A percentile compares a stretch with the other conserved stretches of the same genome.
These are phyloP conservation scores for Glycine latifolia DNA, from an alignment of 306 rosid species.

Conservation along the genomic window DNA sequence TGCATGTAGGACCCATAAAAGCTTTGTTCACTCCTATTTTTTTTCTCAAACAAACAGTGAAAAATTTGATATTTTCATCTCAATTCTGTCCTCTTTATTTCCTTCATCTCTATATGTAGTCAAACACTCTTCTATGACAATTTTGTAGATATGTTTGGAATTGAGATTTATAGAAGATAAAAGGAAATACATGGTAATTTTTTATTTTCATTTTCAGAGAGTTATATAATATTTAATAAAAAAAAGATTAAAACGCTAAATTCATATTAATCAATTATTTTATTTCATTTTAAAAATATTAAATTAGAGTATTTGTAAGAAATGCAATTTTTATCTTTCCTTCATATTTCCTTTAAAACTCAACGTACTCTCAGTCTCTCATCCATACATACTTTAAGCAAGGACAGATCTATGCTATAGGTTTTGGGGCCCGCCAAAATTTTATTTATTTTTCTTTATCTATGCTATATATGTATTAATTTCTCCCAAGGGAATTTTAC, in stretches of 20 bases:
- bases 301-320: background rate
- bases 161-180: no score
- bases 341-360: background rate
- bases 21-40: no score
- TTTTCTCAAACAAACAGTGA: no score
- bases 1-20: no score
- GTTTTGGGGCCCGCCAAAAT: background rate
- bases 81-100: no score
- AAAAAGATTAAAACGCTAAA: background rate
- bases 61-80: no score
- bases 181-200: no score
- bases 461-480: background rate
- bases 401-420: background rate
- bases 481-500: background rate
- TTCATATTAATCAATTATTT: background rate
- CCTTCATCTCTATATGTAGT: no score
- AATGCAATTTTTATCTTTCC: background rate
- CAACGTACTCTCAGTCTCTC: background rate
- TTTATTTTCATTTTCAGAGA: no score
- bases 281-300: background rate
- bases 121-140: no score
- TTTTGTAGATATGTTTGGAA: no score
- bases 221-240: no score
- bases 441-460: background rate
- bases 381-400: background rate